Percentiles rank a stretch among this genome's conserved stretches.
phyloP scores from a whole-genome alignment of 2,329 filamentous ascomycete genomes.

The Purpureocillium takamizusanense region DNA sequence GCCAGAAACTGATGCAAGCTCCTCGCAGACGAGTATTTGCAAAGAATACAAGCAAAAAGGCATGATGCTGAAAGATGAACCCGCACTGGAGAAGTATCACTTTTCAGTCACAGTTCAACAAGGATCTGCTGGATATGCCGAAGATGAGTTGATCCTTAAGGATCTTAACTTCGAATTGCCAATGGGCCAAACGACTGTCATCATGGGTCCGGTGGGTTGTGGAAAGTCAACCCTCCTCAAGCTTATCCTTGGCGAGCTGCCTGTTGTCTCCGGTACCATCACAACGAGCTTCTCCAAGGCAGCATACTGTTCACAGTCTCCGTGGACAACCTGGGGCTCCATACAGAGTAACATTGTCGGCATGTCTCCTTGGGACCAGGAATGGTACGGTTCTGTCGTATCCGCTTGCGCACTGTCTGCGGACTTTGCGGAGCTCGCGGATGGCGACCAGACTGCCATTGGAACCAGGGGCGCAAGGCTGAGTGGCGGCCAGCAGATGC shows the following conservation, averaged over 20 bases:
- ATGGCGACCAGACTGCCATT: slow-evolving; percentile 13
- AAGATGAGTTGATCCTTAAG: slow-evolving; percentile 2
- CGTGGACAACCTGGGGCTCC: slow-evolving; percentile 14
- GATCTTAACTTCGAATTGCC: slow-evolving; percentile 7
- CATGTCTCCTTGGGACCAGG: slow-evolving; percentile 7
- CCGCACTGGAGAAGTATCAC: background rate
- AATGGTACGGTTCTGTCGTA: slow-evolving; percentile 13
- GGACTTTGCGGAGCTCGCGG: slow-evolving; percentile 11
- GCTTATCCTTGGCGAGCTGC: slow-evolving; percentile 13
- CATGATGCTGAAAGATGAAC: background rate
- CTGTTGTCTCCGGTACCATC: slow-evolving; percentile 6
- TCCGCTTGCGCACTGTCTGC: slow-evolving; percentile 9
- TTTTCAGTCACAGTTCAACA: slow-evolving; percentile 1
- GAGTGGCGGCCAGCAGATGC: slow-evolving; percentile 17
- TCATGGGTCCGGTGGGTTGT: slow-evolving; percentile 13
- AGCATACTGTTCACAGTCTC: slow-evolving; percentile 14
- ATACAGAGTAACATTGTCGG: slow-evolving; percentile 15
- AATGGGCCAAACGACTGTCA: slow-evolving; percentile 11
- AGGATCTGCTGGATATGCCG: slow-evolving; percentile 6
- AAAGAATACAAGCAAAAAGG: background rate
- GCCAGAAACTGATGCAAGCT: background rate
- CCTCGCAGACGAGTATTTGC: slow-evolving; percentile 1
- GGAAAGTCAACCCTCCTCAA: slow-evolving; percentile 15
- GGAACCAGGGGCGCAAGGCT: slow-evolving; percentile 14
- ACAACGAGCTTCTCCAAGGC: slow-evolving; percentile 5